Conservation (phyloP, 192 early-diverging fungal species). For the Coemansia sp. region DNA sequence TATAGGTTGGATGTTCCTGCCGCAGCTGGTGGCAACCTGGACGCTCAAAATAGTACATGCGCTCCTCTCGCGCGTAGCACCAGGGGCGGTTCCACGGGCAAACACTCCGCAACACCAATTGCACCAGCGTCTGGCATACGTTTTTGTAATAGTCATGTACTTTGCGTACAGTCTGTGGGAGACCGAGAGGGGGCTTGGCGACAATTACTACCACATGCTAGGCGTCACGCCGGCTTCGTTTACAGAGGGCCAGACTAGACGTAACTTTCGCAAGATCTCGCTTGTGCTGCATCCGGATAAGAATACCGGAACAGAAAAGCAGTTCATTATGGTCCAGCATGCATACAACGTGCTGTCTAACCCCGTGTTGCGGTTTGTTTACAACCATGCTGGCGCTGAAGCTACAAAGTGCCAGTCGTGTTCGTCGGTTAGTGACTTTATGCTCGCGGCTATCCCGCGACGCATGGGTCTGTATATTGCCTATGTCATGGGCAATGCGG, state of each 20-base stretch:
- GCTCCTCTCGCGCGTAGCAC: constrained; percentile 29
- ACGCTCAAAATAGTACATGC: constrained; percentile 29
- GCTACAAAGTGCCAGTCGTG: constrained; percentile 63
- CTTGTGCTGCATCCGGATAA: constrained; percentile 62
- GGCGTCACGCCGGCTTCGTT: constrained; percentile 34
- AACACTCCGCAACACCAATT: constrained; percentile 20
- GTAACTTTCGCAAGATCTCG: constrained; percentile 59
- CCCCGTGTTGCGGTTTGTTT: constrained; percentile 62
- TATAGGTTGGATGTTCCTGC: constrained; percentile 46
- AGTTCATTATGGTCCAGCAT: constrained; percentile 75
- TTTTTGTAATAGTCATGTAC: constrained; percentile 33
- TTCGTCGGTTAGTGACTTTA: constrained; percentile 76
- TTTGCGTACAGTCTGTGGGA: constrained; percentile 42
- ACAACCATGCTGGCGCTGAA: constrained; percentile 69
- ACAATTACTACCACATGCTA: constrained; percentile 50
- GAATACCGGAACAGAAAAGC: constrained; percentile 66
- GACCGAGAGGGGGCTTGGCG: constrained; percentile 33
- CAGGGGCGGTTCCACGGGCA: constrained; percentile 35
- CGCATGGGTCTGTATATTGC: constrained; percentile 34
- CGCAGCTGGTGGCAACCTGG: constrained; percentile 34
- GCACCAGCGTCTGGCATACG: constrained; percentile 46
- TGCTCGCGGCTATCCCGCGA: constrained; percentile 59
- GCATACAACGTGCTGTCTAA: constrained; percentile 78
- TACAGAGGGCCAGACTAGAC: constrained; percentile 22
- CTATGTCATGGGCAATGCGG: constrained; percentile 37